Evolutionary conservation across 1,284 basidiomycete species (phyloP), one percentile per base, ranked within the genome.

Genomic region (Leccinum angustisporum): DNA sequence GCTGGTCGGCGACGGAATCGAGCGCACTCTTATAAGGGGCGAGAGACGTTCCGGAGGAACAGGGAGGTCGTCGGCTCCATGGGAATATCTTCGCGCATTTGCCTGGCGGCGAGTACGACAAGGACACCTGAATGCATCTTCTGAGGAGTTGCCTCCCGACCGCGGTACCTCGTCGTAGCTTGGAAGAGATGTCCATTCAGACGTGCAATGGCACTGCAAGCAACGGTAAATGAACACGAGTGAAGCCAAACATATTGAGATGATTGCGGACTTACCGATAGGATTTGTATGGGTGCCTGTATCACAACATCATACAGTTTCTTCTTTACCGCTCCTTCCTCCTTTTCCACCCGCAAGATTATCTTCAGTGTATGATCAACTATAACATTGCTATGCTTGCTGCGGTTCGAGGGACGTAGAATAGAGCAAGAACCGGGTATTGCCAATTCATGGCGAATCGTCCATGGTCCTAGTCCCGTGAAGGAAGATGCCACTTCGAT

Each of bases 221-320:
- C 30, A 55, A 54, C 21, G 34, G 30, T 2, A n/a, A 7, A 46
- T 63, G 25, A 61, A 14, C 21, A 58, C 14, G 27, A 48, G 25
- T 40, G 30, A 56, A 16, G n/a, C 1, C 6, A 40, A 27, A 56
- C 38, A 5, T 14, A 21, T 58, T 11, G 21, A 50, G 21, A 36
- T 13, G 38, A 50, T 43, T 4, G 21, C 13, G 31, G 33, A 50
- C 90, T 79, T 62, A 93, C 92, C 8, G 91, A 92, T 58, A 94
- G 82, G 60, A 94, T 86, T 60, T 89, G 85, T 31, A 95, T 81
- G 0, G 93, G 92, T 0, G 86, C 86, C 70, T 94, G 92, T 60
- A 98, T 88, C 56, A 95, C 89, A 68, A 98, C 95, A 76, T 98
- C 96, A 76, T 92, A 95, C 70, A 91, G 76, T 75, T 94, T 95